Evolutionary conservation across 768 basidiomycete genomes (phyloP), one percentile per base, ranked within the genome.

Genomic region (Lactarius sp.): DNA sequence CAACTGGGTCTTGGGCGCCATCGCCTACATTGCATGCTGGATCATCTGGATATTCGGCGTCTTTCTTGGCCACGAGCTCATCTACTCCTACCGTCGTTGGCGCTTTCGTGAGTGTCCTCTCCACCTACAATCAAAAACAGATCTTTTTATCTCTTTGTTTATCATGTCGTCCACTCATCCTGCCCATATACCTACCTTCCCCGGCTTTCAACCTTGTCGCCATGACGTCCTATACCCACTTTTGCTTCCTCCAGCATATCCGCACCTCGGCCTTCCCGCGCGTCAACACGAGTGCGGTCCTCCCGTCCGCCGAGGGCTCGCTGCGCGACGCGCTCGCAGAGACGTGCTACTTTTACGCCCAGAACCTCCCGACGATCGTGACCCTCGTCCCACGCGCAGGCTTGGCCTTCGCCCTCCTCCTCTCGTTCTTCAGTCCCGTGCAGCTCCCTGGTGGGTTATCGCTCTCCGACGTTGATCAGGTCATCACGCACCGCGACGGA

Each of bases 11-110:
- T 80, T 95, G 9, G 93, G 82, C 20, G 83, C 86, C 16, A 85
- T 90, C 13, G 92, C 92, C 14, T 95, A 95, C 76, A 79, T 90
- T 49, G 85, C 87, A 9, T 92, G 87, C 2, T 93, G 89, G 86
- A 73, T 82, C 52, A 80, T 82, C 52, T 93, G 90, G 83, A 79
- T 92, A 34, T 71, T 88, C 60, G 79, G 83, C 31, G 83, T 94
- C 22, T 85, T 87, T 71, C 70, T 94, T 67, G 73, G 91, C 41
- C 94, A 94, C 75, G 88, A 92, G 66, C 72, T 89, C 58, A 76
- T 90, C 41, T 91, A 87, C 72, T 88, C 86, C 71, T 77, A 79
- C 53, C 79, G 90, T 64, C 77, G 87, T 61, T 92, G 89, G 89
- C 83, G 89, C 63, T 78, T 87, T 69, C 88, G 89, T 90, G 72